Evolutionary conservation across 2,329 filamentous ascomycete genomes (phyloP).

Genomic region (Colletotrichum sp.): DNA sequence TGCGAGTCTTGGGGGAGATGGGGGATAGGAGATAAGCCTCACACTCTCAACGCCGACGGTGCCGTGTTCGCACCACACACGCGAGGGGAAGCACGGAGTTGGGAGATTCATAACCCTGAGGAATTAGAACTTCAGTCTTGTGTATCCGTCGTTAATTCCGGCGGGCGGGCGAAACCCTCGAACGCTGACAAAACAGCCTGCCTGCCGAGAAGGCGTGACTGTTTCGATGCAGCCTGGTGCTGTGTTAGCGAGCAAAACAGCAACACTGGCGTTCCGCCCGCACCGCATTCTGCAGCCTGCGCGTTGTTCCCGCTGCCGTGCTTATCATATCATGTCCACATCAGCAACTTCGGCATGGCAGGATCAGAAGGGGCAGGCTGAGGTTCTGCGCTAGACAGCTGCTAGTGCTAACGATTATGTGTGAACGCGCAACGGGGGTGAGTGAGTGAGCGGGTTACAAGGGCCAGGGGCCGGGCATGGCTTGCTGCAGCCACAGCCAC

Average conservation of each 20-base stretch:
- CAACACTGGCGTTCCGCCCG: not conserved
- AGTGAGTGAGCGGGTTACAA: not conserved
- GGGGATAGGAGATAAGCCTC: not conserved
- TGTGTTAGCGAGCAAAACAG: not conserved
- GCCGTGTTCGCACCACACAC: not conserved
- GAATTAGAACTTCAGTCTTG: not conserved
- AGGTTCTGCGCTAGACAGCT: not conserved
- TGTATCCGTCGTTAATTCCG: not conserved
- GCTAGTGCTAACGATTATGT: not conserved
- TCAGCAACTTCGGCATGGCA: not conserved
- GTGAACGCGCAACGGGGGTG: not conserved
- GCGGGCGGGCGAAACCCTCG: not conserved
- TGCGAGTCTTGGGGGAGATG: not conserved
- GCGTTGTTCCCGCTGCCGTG: not conserved
- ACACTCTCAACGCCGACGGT: not conserved
- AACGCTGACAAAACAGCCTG: not conserved
- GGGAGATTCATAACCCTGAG: not conserved
- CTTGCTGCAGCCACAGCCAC: slow-evolving; percentile 10
- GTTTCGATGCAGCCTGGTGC: not conserved
- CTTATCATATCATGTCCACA: not conserved
- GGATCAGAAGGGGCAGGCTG: not conserved
- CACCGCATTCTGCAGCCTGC: not conserved
- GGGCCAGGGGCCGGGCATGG: not conserved
- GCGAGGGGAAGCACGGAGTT: not conserved
- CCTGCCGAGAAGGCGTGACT: not conserved